Evolutionary conservation across 2,329 filamentous ascomycete genomes (phyloP), one percentile per base, ranked within the genome.

Genomic region (Berkeleyomyces basicola): DNA sequence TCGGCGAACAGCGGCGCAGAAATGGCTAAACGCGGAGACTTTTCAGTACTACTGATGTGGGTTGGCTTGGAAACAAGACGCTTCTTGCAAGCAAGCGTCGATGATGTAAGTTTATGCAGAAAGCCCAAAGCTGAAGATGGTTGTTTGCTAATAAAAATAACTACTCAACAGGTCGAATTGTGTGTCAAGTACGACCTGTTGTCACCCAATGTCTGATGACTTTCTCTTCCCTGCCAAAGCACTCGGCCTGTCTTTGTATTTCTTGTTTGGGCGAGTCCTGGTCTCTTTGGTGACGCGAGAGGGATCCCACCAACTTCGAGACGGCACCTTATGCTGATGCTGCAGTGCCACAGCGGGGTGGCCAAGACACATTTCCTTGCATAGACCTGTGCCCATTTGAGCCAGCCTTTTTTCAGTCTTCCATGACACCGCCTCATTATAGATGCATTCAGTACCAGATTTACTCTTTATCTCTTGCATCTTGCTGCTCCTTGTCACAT

Each of bases 131-230:
- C 36, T 9, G 33, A 16, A n/a, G 51, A 10, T 49, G 10, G 9
- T 10, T 10, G 16, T 47, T 40, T 39, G 37, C 2, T 43, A 14
- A 46, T 37, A 10, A 37, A 23, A 3, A n/a, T n/a, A 43, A n/a
- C 44, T 36, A 3, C 4, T 3, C 7, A 33, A 43, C 63, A 88
- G 85, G 88, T 92, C 42, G 90, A 96, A 73, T 80, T 82, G 70
- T 95, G 89, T 71, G 91, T 96, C 69, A 93, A 91, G 71, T 95
- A 92, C 68, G 90, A 96, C 73, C 80, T 89, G 66, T 76, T 96
- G 65, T 89, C 89, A 58, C 90, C 90, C 2, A 96, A 95, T 76
- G 84, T 95, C 67, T 96, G 75, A 70, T 37, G 59, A 36, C 3
- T 37, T 14, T 9, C 31, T 46, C 3, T 7, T 39, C 33, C 36